phyloP scores from a whole-genome alignment of 2,329 filamentous ascomycete species.

The Microthyrium microscopicum region DNA sequence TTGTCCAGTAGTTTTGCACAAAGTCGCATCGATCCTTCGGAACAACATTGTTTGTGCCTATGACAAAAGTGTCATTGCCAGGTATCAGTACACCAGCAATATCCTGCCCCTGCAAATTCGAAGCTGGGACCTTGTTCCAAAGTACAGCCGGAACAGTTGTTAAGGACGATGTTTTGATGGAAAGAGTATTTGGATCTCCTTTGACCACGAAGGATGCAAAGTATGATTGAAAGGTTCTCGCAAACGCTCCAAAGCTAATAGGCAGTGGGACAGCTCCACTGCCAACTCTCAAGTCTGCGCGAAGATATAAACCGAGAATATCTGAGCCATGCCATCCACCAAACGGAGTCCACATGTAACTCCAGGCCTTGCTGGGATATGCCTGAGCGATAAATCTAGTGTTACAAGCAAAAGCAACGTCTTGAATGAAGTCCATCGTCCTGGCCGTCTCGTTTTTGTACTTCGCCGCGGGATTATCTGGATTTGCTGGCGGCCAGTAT shows the following conservation, averaged over 20 bases:
- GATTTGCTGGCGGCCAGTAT: not conserved
- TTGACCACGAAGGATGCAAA: not conserved
- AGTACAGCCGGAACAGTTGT: not conserved
- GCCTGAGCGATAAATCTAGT: conserved; percentile 5
- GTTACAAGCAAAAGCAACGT: conserved; percentile 5
- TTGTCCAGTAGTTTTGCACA: not conserved
- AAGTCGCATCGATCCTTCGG: not conserved
- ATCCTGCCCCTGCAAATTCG: not conserved
- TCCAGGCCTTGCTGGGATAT: conserved; percentile 3
- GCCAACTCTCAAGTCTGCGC: not conserved
- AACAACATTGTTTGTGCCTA: not conserved
- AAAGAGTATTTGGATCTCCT: conserved; percentile 1
- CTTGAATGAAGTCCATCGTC: conserved; percentile 3
- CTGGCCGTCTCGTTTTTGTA: not conserved
- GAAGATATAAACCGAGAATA: not conserved
- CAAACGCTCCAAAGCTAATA: not conserved
- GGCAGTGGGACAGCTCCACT: not conserved
- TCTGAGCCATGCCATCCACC: conserved; percentile 4
- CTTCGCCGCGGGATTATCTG: not conserved
- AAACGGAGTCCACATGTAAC: not conserved
- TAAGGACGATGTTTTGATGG: not conserved
- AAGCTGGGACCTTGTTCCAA: not conserved
- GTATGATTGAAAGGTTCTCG: not conserved
- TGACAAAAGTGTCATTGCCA: not conserved
- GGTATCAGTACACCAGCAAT: not conserved